Evolutionary conservation across 257 asterid genomes (phyloP), one percentile per base, ranked within the genome.

Genomic region (Capsicum pubescens): DNA sequence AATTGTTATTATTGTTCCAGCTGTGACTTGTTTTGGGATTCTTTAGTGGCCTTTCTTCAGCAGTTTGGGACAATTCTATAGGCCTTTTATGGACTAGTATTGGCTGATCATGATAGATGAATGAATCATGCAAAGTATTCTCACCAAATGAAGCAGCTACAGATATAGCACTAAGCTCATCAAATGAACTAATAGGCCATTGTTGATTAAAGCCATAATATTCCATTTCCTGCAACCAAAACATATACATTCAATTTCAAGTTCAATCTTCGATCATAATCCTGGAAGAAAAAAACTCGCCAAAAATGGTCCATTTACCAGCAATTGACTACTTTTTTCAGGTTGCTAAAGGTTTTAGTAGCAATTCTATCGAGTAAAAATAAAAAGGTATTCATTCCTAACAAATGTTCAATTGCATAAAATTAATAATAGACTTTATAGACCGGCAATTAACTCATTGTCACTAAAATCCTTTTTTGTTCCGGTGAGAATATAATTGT

Each of bases 181-280:
- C 90, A 2, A 89, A 35, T 26, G 93, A 85, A 84, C 80, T 87
- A 70, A 83, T 82, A 4, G 90, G 90, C 94, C 97, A 94, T 19
- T 92, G 93, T 64, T 91, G 92, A 57, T 85, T 74, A 54, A 88
- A 85, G 9, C 91, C 83, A 82, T 91, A 88, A 85, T 93, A 89
- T 56, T 90, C 95, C 88, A 90, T 87, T 85, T 90, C 97, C 98
- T 94, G 82, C 10, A 67, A n/a, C 60, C 60, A 13, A 26, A 81
- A 50, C 5, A 61, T 35, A 44, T 8, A 77, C 7, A 79, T 1
- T 60, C 36, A 19, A 60, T 42, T 39, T 39, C 11, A 39, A 2
- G 36, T 19, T 50, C 80, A 19, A 19, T 26, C 17, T 64, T 64
- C 6, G 9, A 64, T 6, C 11, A 64, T 48, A 48, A 48, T 48